Conservation (phyloP, 495 filamentous ascomycete genomes). For the Cudoniella acicularis region DNA sequence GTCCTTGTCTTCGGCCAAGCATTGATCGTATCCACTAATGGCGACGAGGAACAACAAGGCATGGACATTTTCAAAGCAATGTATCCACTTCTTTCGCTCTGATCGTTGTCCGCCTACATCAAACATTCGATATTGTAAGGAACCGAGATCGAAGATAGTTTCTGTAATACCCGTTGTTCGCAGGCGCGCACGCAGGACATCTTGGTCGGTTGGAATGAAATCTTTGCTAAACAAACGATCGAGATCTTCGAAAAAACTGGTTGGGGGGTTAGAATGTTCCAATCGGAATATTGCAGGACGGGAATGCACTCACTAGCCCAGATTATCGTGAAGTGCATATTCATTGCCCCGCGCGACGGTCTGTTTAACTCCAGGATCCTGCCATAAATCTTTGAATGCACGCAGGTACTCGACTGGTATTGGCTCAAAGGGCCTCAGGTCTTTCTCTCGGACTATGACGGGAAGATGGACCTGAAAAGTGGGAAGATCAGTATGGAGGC, state of each 20-base stretch:
- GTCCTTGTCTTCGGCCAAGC: constrained; percentile 94
- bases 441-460: constrained; percentile 25
- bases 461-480: constrained; percentile 19
- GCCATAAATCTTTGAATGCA: constrained; percentile 84
- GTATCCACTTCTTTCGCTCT: constrained; percentile 99
- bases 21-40: constrained; percentile 95
- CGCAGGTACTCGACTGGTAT: constrained; percentile 65
- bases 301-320: constrained; percentile 71
- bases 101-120: constrained; percentile 97
- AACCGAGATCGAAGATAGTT: constrained; percentile 89
- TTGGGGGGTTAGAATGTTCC: constrained; percentile 19
- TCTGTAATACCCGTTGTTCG: constrained; percentile 97
- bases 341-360: constrained; percentile 90
- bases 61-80: constrained; percentile 97
- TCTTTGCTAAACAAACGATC: constrained; percentile 83
- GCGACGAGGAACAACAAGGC: constrained; percentile 92
- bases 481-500: constrained; percentile 1
- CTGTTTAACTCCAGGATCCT: constrained; percentile 75
- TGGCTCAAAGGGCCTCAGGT: constrained; percentile 67
- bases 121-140: constrained; percentile 98
- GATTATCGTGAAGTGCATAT: constrained; percentile 92
- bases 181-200: constrained; percentile 87
- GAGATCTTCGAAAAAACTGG: constrained; percentile 85
- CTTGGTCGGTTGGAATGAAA: constrained; percentile 95
- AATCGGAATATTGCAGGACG: not conserved